Conservation (phyloP, 768 basidiomycete species). For the Tephrocybe rancida region DNA sequence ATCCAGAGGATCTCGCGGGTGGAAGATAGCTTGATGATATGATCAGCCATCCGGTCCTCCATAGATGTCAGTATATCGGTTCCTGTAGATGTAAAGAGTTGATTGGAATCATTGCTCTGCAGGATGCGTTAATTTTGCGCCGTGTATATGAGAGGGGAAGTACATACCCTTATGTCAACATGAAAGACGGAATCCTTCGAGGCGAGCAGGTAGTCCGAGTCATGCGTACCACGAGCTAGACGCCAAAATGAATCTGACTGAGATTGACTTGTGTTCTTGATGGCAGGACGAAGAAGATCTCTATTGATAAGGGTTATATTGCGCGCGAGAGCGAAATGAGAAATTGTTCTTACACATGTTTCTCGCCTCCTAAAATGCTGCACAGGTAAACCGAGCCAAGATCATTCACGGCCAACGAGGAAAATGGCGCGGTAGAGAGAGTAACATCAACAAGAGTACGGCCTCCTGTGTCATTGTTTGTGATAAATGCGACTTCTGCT, state of each 20-base stretch:
- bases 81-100: conserved; percentile 36
- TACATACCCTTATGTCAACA: conserved; percentile 61
- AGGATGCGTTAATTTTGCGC: neutral
- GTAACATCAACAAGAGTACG: conserved; percentile 50
- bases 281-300: conserved; percentile 9
- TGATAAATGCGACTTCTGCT: conserved; percentile 37
- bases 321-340: too few species aligned
- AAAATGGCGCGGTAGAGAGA: conserved; percentile 32
- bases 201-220: conserved; percentile 45
- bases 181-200: conserved; percentile 44
- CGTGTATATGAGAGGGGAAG: neutral
- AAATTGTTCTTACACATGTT: conserved; percentile 40
- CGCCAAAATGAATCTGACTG: conserved; percentile 54
- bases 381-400: conserved; percentile 54
- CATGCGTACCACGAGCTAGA: conserved; percentile 37
- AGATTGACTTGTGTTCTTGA: conserved; percentile 3
- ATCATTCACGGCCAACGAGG: conserved; percentile 49
- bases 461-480: conserved; percentile 41
- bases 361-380: conserved; percentile 34
- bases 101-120: conserved; percentile 30
- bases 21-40: conserved; percentile 56
- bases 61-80: conserved; percentile 55
- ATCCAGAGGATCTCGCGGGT: conserved; percentile 72
- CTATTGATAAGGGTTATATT: conserved; percentile 6
- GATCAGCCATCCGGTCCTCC: conserved; percentile 42